phyloP scores from a whole-genome alignment of 768 basidiomycete genomes.

The Rhodotorula sphaerocarpa region DNA sequence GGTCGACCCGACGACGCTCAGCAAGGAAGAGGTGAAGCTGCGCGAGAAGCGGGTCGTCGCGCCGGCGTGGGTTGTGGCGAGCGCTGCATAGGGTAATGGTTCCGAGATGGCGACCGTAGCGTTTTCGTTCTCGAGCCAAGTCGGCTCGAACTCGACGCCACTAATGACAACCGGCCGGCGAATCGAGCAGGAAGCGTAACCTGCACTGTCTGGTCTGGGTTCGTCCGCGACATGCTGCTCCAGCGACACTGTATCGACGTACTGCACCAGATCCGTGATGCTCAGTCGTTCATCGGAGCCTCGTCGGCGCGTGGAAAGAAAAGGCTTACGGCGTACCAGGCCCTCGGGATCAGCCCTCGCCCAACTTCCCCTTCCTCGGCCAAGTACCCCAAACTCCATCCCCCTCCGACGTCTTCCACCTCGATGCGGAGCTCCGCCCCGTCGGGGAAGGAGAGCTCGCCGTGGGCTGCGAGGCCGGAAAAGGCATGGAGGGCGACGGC shows the following conservation, averaged over 20 bases:
- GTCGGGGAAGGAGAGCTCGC: slow-evolving; percentile 20
- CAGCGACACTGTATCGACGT: neutral
- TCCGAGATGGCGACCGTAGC: too few relatives aligned
- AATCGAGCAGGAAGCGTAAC: slow-evolving; percentile 22
- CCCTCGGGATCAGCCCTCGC: slow-evolving; percentile 29
- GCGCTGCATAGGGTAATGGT: neutral
- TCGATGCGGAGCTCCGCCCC: slow-evolving; percentile 15
- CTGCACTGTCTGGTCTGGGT: too few relatives aligned
- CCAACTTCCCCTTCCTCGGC: slow-evolving; percentile 13
- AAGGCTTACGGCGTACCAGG: slow-evolving; percentile 25
- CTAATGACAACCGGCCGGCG: slow-evolving; percentile 18
- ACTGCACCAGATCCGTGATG: slow-evolving; percentile 8
- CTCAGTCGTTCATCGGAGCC: neutral
- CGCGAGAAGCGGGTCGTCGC: too few relatives aligned
- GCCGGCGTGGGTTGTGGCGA: too few relatives aligned
- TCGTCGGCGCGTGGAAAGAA: too few relatives aligned
- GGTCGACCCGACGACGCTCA: neutral
- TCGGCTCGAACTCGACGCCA: slow-evolving; percentile 30
- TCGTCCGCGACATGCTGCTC: neutral
- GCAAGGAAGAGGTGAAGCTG: too few relatives aligned
- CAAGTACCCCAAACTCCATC: slow-evolving; percentile 28
- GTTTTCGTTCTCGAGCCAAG: neutral
- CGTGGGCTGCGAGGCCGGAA: slow-evolving; percentile 14
- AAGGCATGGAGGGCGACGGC: slow-evolving; percentile 29
- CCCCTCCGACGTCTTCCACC: slow-evolving; percentile 25